Percentiles rank a stretch among this genome's conserved stretches.
Evolutionary conservation across 371 early-diverging fungal species (phyloP).

Genomic region (Mortierella sp.): DNA sequence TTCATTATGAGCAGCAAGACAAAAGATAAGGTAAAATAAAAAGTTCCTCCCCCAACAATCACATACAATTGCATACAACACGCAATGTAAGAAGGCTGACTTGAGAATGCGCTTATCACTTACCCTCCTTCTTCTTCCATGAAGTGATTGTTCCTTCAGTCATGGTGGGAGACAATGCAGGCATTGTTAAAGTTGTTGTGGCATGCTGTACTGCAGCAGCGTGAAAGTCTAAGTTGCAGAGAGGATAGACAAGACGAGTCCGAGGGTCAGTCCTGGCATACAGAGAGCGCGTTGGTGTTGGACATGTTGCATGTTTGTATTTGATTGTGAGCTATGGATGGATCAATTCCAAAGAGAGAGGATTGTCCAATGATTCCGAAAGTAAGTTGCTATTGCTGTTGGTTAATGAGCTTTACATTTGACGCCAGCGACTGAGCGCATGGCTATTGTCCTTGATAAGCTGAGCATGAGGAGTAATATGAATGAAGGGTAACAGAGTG

Average conservation of each 20-base stretch:
- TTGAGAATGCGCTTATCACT: neutral
- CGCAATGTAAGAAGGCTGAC: neutral
- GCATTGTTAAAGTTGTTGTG: slow-evolving; percentile 85
- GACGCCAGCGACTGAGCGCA: slow-evolving; percentile 54
- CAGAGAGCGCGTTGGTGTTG: neutral
- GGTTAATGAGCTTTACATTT: slow-evolving; percentile 33
- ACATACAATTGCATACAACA: neutral
- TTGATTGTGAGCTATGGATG: neutral
- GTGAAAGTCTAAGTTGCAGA: slow-evolving; percentile 62
- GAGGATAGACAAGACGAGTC: slow-evolving; percentile 5
- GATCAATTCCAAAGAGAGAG: neutral
- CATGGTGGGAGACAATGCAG: slow-evolving; percentile 98
- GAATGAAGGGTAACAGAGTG: neutral
- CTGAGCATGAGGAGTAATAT: slow-evolving; percentile 32
- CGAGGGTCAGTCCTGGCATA: slow-evolving; percentile 1
- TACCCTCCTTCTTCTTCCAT: slow-evolving; percentile 91
- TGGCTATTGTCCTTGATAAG: slow-evolving; percentile 53
- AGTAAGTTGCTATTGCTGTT: neutral
- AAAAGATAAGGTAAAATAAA: slow-evolving; percentile 2
- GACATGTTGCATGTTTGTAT: neutral
- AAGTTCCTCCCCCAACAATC: neutral
- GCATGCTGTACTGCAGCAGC: slow-evolving; percentile 68
- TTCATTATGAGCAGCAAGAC: neutral
- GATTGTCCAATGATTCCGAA: neutral
- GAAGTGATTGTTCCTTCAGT: slow-evolving; percentile 92